These are phyloP conservation scores for Suhomyces kilbournensis DNA, from an alignment of 805 yeast species.

Conservation along the genomic window DNA sequence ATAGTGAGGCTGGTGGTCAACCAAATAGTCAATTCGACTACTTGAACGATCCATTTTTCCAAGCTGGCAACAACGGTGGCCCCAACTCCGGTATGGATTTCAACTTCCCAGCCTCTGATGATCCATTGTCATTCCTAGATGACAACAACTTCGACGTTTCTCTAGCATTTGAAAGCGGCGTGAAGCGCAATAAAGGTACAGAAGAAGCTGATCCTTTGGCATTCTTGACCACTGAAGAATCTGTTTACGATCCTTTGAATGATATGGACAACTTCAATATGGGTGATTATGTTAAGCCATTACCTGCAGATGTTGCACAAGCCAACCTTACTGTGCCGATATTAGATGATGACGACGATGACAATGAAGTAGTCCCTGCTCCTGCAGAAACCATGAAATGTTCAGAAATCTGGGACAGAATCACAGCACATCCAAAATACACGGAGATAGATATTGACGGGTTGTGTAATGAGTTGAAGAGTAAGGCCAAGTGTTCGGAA, in stretches of 20 bases:
- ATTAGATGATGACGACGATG: constrained; percentile 24
- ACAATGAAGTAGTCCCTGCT: constrained; percentile 60
- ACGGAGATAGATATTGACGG: constrained; percentile 94
- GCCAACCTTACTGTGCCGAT: constrained; percentile 7
- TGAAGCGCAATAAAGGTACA: neutral
- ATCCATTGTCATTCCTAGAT: constrained; percentile 47
- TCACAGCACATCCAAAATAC: constrained; percentile 90
- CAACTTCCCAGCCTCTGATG: constrained; percentile 17
- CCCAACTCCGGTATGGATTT: constrained; percentile 3
- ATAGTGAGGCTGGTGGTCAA: constrained; percentile 17
- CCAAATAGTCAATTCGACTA: constrained; percentile 11
- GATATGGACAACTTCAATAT: constrained; percentile 34
- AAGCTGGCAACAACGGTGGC: constrained; percentile 1
- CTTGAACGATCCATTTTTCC: constrained; percentile 16
- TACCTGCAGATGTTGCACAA: constrained; percentile 3
- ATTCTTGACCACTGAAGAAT: constrained; percentile 52
- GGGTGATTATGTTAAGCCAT: constrained; percentile 25
- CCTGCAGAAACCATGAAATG: constrained; percentile 65
- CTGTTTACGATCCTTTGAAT: constrained; percentile 53
- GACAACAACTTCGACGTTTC: constrained; percentile 53
- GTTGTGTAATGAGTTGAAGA: constrained; percentile 80
- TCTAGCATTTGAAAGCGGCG: constrained; percentile 41
- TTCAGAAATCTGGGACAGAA: constrained; percentile 94
- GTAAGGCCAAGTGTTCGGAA: constrained; percentile 94
- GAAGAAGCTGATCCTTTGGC: constrained; percentile 35